These are phyloP conservation scores for Fusarium subtropicale DNA, from an alignment of 2,329 filamentous ascomycete genomes.

Conservation along the genomic window DNA sequence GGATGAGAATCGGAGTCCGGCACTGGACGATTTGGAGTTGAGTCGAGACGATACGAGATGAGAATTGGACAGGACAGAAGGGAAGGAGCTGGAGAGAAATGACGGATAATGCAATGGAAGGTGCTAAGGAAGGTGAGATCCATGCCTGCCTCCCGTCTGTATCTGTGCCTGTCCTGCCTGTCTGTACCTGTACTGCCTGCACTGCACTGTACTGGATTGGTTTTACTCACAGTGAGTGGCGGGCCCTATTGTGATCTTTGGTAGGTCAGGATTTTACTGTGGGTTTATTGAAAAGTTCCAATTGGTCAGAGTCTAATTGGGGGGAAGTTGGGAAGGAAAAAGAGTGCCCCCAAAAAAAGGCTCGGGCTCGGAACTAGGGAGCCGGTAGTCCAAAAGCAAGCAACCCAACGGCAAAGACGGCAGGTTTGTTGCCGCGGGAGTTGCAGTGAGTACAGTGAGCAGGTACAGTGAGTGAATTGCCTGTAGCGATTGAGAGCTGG, in stretches of 20 bases:
- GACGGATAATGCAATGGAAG: background rate
- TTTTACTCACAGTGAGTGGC: slow-evolving; percentile 21
- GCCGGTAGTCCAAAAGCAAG: slow-evolving; percentile 42
- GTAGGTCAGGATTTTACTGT: slow-evolving; percentile 41
- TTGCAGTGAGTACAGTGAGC: background rate
- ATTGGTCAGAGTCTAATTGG: slow-evolving; percentile 14
- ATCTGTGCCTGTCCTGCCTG: background rate
- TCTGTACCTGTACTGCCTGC: background rate
- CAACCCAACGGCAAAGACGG: slow-evolving; percentile 45
- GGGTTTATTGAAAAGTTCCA: background rate
- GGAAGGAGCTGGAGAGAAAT: slow-evolving; percentile 10
- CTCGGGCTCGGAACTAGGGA: slow-evolving; percentile 43
- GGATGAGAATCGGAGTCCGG: slow-evolving; percentile 31
- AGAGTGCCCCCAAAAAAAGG: slow-evolving; percentile 16
- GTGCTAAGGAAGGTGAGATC: background rate
- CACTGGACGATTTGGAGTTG: slow-evolving; percentile 29
- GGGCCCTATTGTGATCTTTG: slow-evolving; percentile 5
- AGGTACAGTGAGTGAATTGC: background rate
- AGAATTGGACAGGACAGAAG: slow-evolving; percentile 8
- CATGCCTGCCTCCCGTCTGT: background rate
- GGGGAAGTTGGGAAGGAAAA: slow-evolving; percentile 4
- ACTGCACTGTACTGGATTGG: background rate
- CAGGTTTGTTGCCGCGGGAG: slow-evolving; percentile 16
- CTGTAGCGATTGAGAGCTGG: background rate
- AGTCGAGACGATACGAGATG: slow-evolving; percentile 18